These are phyloP conservation scores for Rhizophora apiculata DNA, from an alignment of 345 rosid genomes.

Conservation along the genomic window DNA sequence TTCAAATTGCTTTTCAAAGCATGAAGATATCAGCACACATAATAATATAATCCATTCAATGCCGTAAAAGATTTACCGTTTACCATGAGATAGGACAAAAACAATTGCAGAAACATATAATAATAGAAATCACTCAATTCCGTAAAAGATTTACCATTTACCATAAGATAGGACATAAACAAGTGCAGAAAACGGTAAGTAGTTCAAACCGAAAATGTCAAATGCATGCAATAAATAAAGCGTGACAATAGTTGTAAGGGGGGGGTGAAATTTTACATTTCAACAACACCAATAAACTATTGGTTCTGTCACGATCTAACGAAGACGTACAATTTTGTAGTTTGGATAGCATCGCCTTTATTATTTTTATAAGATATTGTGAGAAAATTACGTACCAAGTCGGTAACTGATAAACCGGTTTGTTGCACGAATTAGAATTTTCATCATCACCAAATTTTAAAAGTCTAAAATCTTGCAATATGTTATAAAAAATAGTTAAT, in stretches of 20 bases:
- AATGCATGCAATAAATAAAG: not conserved
- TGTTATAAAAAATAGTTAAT: constrained; percentile 3
- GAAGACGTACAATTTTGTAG: constrained; percentile 2
- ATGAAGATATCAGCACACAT: not conserved
- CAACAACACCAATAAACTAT: constrained; percentile 3
- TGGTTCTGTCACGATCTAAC: constrained; percentile 6
- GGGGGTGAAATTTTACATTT: not conserved
- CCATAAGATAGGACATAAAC: too few relatives aligned
- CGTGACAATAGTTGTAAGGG: not conserved
- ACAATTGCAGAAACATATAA: too few relatives aligned
- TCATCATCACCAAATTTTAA: constrained; percentile 26
- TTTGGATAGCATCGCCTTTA: constrained; percentile 11
- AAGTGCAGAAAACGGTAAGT: too few relatives aligned
- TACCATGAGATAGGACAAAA: too few relatives aligned
- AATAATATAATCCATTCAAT: too few relatives aligned
- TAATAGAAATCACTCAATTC: too few relatives aligned
- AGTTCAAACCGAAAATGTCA: not conserved
- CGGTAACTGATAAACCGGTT: constrained; percentile 10
- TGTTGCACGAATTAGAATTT: not conserved
- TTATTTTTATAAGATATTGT: not conserved
- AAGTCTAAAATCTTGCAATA: not conserved
- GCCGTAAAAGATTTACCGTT: too few relatives aligned
- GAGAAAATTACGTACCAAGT: constrained; percentile 15
- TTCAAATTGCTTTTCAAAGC: not conserved
- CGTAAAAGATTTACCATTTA: too few relatives aligned